Base-by-base conservation (phyloP, 805 yeast species). In the Starmera pachycereana region DNA sequence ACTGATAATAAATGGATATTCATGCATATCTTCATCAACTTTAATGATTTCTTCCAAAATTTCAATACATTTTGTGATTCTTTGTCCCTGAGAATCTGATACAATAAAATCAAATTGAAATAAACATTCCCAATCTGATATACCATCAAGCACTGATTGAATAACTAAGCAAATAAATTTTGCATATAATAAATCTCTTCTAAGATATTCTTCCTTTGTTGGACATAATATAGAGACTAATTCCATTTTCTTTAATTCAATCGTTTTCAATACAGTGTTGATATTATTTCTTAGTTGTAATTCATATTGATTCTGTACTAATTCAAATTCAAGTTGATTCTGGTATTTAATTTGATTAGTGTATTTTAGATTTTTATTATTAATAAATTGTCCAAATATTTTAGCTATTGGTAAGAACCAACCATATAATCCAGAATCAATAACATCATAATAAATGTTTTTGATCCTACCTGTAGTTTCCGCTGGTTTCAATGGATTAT, bases 391-490 rank as follows among this genome's bases (percentile, higher is more conserved):
- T 0, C 67, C 67, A 33, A 63, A 49, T 7, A 65, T 37, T 28
- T 56, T 51, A 44, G 58, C 53, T 12, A 58, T 37, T 3, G 69
- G 67, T 14, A 65, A 41, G 39, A 61, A 54, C 55, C 62, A 65
- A 0, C 69, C 71, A 52, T 56, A 65, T 3, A 63, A 46, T 4
- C 67, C 69, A 14, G 45, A 50, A 8, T 56, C 51, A 7, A 63
- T 45, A 3, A 52, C 52, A 8, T 45, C 44, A 38, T 49, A 57
- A 12, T 49, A 39, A 8, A 58, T 38, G 4, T 61, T 60, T 19
- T 42, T 45, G 5, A 39, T 42, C 22, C 66, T 51, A 1, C 43
- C 25, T 4, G 56, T 48, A 38, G 61, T 66, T 29, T 48, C 25
- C 28, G 55, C 57, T 10, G 68, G 57, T 5, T 56, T 48, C 4